Conservation (phyloP, 2,329 filamentous ascomycete species). For the Penicillium sclerotigenum region DNA sequence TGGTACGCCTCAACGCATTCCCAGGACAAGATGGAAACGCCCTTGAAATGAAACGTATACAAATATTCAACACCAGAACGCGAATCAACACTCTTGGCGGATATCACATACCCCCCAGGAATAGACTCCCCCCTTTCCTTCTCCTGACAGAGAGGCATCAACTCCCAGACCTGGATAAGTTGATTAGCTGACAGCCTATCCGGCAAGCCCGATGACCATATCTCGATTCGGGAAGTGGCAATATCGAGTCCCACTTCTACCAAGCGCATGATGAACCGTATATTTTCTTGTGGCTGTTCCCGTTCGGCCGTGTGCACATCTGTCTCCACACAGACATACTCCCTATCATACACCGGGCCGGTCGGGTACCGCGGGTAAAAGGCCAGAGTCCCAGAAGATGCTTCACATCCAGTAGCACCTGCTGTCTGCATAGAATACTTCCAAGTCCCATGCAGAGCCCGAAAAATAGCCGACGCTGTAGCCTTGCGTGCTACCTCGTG, state of each 20-base stretch:
- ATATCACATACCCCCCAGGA: conserved; percentile 16
- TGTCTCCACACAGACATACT: conserved; percentile 34
- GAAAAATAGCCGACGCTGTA: conserved; percentile 65
- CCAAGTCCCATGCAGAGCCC: conserved; percentile 70
- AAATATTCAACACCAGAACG: neutral
- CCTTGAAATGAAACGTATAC: conserved; percentile 29
- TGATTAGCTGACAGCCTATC: neutral
- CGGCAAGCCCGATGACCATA: conserved; percentile 12
- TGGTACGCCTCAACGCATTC: neutral
- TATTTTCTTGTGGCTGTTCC: neutral
- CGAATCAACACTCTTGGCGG: conserved; percentile 1
- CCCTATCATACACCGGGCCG: conserved; percentile 30
- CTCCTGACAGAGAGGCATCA: conserved; percentile 4
- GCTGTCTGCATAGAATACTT: conserved; percentile 50
- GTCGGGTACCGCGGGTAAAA: conserved; percentile 65
- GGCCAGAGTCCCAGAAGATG: conserved; percentile 57
- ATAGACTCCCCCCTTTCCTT: neutral
- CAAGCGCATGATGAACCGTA: conserved; percentile 15
- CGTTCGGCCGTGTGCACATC: neutral
- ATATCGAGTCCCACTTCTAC: conserved; percentile 1
- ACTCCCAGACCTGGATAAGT: conserved; percentile 6
- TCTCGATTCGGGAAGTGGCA: conserved; percentile 10
- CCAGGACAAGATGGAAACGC: conserved; percentile 30
- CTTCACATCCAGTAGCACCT: conserved; percentile 49
- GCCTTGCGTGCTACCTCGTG: conserved; percentile 50